Base-by-base conservation (phyloP, 2,329 filamentous ascomycete species). In the Daldinia sp. region DNA sequence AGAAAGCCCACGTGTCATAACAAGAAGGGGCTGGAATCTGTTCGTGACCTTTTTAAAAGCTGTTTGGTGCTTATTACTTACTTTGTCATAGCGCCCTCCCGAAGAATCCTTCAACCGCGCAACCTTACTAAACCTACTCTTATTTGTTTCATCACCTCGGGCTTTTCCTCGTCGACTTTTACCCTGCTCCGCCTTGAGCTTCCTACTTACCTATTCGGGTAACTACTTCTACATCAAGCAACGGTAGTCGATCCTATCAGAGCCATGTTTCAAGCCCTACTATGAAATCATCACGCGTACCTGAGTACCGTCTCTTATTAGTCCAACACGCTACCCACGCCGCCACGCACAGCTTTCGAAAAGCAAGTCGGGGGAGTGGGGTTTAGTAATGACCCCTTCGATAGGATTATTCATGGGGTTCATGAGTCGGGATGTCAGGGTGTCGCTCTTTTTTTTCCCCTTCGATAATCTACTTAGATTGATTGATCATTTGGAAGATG, bases 1-100 rank as follows among this genome's bases (percentile, higher is more conserved):
- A 71, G 70, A 68, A 73, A 69, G 68, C 68, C 73, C 74, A 77
- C 75, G 74, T 77, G 75, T 75, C 73, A 72, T 67, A 57, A 53
- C 54, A 63, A 67, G 67, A 69, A 65, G 69, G 67, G 67, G 67
- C 62, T 70, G 67, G 69, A 71, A 68, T 67, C 42, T 60, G 39
- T 60, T 61, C 63, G 54, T 56, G 67, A 59, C 63, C 60, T 62
- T 62, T 28, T 6, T 61, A 61, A 64, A 65, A 18, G 44, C 30
- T 61, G 63, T 64, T 62, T 71, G 63, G 69, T 60, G 69, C 63
- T 67, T 71, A 65, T 59, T 67, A 65, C 57, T 39, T 57, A 65
- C 33, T 65, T 41, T 28, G 55, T 54, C 58, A 37, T 58, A 46
- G 51, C 41, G 46, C 51, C 60, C 51, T 50, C 51, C 35, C 33